Percentiles rank a stretch among this genome's conserved stretches.
Conservation (phyloP, 2,329 filamentous ascomycete species). For the Cladobotryum mycophilum region DNA sequence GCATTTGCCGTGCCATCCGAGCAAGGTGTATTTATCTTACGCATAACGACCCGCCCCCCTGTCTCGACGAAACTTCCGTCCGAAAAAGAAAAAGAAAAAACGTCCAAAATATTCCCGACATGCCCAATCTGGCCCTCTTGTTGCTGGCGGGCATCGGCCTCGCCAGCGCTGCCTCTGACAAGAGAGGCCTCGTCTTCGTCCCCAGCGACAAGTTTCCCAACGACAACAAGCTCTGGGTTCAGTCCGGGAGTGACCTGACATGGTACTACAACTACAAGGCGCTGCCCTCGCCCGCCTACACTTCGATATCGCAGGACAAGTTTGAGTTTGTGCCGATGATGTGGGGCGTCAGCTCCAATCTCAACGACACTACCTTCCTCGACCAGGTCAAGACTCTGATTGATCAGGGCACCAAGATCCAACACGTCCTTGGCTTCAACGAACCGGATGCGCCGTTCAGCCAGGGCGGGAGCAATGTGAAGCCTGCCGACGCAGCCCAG, state of each 20-base stretch:
- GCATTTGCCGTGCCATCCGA: no score
- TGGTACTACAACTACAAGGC: conserved; percentile 82
- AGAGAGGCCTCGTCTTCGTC: conserved; percentile 71
- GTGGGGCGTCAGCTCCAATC: conserved; percentile 53
- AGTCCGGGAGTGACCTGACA: conserved; percentile 51
- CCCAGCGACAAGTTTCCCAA: conserved; percentile 45
- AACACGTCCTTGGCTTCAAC: conserved; percentile 69
- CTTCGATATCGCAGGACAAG: conserved; percentile 40
- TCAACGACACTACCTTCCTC: conserved; percentile 54
- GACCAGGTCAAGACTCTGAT: conserved; percentile 52
- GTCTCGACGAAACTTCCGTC: no score
- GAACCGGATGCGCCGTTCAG: conserved; percentile 59
- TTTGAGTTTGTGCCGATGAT: conserved; percentile 79
- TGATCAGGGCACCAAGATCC: conserved; percentile 48
- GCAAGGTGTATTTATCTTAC: no score
- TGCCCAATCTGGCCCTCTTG: not conserved
- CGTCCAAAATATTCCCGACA: not conserved
- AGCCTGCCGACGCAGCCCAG: conserved; percentile 54
- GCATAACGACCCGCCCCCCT: no score
- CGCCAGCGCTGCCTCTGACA: conserved; percentile 26
- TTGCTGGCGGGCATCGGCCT: not conserved
- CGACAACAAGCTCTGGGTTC: conserved; percentile 62
- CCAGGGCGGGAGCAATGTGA: conserved; percentile 57
- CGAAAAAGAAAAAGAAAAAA: no score
- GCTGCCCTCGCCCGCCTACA: conserved; percentile 48